Base-by-base conservation (phyloP, 129 eudicot species). In the Saposhnikovia divaricata region DNA sequence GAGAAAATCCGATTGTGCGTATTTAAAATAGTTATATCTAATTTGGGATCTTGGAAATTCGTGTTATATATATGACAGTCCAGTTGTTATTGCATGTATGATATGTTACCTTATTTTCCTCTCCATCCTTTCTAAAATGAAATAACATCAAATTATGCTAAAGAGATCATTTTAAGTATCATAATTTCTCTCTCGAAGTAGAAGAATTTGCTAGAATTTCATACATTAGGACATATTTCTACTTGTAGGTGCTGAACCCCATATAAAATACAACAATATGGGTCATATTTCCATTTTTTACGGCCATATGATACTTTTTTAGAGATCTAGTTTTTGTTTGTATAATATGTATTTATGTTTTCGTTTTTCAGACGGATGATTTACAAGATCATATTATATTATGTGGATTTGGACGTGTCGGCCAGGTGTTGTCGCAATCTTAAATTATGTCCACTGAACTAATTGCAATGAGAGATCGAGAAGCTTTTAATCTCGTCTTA, bases 401-500 rank as follows among this genome's bases (percentile, higher is more conserved):
- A 76, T 96, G 99, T 82, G 99, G 99, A 82, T 96, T 96, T 66
- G 99, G 99, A 86, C 98, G 99, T 47, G 97, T 96, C 61, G 99
- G 99, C 83, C 99, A 96, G 99, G 99, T 96, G 77, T 37, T 57
- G 80, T 72, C 59, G 84, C 80, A 42, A 44, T 76, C 38, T 28
- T 70, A 70, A 11, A 18, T 76, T 77, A 51, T 69, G 40, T 77
- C 82, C 2, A 57, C 37, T 72, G 14, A 72, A 77, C 66, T 39
- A 13, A 15, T 43, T 78, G 16, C 59, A 70, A 79, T 57, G 70
- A 71, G 12, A 72, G 45, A 38, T 45, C 12, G 46, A 34, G 42
- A 55, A 79, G 55, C 48, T 82, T 77, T 65, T 16, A 66, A 53
- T 15, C 63, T 61, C 23, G 1, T 61, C 34, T 61, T 4, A 61